These are phyloP conservation scores for Paecilomyces niveus DNA, from an alignment of 2,329 filamentous ascomycete species.

Conservation along the genomic window DNA sequence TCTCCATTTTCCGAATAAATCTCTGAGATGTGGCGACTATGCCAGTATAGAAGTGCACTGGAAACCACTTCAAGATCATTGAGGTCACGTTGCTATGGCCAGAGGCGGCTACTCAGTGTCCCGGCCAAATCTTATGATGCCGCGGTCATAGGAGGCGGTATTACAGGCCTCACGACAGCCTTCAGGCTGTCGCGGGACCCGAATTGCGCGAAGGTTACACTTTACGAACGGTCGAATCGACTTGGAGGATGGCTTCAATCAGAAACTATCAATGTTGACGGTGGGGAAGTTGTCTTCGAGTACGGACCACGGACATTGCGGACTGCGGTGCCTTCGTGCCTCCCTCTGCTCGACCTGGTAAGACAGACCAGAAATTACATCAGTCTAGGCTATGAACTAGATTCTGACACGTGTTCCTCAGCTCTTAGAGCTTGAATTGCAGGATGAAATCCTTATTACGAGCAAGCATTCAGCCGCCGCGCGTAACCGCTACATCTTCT, in stretches of 20 bases:
- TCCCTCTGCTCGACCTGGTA: slow-evolving; percentile 66
- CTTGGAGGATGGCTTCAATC: slow-evolving; percentile 82
- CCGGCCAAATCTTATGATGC: slow-evolving; percentile 36
- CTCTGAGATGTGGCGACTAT: slow-evolving; percentile 22
- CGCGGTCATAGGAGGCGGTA: slow-evolving; percentile 71
- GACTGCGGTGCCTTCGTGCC: slow-evolving; percentile 49
- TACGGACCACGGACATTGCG: slow-evolving; percentile 73
- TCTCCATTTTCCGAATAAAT: neutral
- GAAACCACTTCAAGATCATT: slow-evolving; percentile 13
- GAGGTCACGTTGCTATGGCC: slow-evolving; percentile 7
- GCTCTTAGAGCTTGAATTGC: slow-evolving; percentile 52
- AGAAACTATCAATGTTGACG: slow-evolving; percentile 51
- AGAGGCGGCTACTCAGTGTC: slow-evolving; percentile 12
- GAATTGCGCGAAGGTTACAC: slow-evolving; percentile 63
- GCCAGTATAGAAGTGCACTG: slow-evolving; percentile 14
- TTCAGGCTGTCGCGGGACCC: slow-evolving; percentile 67
- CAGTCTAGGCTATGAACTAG: slow-evolving; percentile 3
- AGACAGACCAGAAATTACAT: slow-evolving; percentile 14
- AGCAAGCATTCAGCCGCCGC: slow-evolving; percentile 45
- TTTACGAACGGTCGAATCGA: slow-evolving; percentile 66
- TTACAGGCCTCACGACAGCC: slow-evolving; percentile 73
- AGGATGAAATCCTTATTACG: slow-evolving; percentile 50
- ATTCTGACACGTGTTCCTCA: slow-evolving; percentile 21
- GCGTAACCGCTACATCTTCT: slow-evolving; percentile 74
- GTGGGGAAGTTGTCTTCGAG: slow-evolving; percentile 67